Base-by-base conservation (phyloP, 2,329 filamentous ascomycete genomes). In the Sporothrix phasma region DNA sequence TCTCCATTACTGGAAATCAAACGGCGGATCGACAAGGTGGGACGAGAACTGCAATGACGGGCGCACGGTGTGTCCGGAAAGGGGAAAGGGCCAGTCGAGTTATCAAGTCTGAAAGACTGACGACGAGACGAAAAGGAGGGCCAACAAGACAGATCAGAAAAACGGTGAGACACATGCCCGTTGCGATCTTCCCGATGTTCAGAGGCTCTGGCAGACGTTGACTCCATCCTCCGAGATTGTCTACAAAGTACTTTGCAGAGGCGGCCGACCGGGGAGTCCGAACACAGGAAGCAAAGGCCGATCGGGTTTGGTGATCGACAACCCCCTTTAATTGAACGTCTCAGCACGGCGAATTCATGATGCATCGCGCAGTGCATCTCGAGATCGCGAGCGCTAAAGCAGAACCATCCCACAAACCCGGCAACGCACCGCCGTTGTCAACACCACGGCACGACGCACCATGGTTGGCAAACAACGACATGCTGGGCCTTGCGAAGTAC, bases 11-110 rank as follows among this genome's bases (percentile, higher is more conserved):
- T n/a, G n/a, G n/a, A n/a, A 22, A 60, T 61, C 39, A 37, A 61
- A 61, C 59, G 59, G 59, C 45, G 29, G 59, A 61, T 61, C 59
- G 59, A 39, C 59, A 51, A 34, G 39, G 51, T 56, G 51, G 51
- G 31, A 31, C 47, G 13, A 19, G 19, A 34, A 19, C 47, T 5
- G 49, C 24, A 37, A 37, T 54, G 49, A 19, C 29, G 49, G 29
- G 29, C 29, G n/a, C n/a, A n/a, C n/a, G n/a, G n/a, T n/a, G n/a
- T n/a, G n/a, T n/a, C n/a, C n/a, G n/a, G n/a, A n/a, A n/a, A n/a
- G n/a, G n/a, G n/a, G n/a, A n/a, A n/a, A n/a, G n/a, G n/a, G n/a
- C n/a, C n/a, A n/a, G n/a, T n/a, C n/a, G n/a, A n/a, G n/a, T n/a
- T n/a, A n/a, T n/a, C n/a, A n/a, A n/a, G n/a, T n/a, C n/a, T n/a